Percentiles rank a stretch among this genome's conserved stretches.
Conservation (phyloP, 768 basidiomycete species). For the Nevesoporus exiguus region DNA sequence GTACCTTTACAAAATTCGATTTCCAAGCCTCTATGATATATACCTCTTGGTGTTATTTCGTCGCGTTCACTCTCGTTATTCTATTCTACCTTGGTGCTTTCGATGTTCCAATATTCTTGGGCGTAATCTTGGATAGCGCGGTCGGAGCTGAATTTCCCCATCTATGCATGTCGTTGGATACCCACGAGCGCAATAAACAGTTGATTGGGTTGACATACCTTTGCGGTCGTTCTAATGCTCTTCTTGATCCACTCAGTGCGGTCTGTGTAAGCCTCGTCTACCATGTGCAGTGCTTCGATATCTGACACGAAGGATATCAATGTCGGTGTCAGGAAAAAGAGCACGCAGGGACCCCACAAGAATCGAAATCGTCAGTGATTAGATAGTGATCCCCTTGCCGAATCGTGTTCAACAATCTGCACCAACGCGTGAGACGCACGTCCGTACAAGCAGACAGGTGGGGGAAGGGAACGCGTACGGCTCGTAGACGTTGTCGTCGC, state of each 20-base stretch:
- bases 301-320: conserved; percentile 39
- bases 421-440: conserved; percentile 19
- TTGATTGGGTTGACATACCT: conserved; percentile 46
- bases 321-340: background rate
- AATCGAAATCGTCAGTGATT: conserved; percentile 91
- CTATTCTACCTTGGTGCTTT: conserved; percentile 39
- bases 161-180: conserved; percentile 43
- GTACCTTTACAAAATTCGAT: conserved; percentile 10
- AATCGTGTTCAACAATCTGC: conserved; percentile 70
- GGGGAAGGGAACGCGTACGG: conserved; percentile 50
- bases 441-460: no score
- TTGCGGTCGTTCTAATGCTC: conserved; percentile 78
- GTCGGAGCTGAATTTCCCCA: conserved; percentile 98
- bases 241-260: conserved; percentile 89
- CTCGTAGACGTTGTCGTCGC: conserved; percentile 77
- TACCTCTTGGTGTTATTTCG: background rate
- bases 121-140: conserved; percentile 91
- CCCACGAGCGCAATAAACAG: conserved; percentile 61
- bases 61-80: background rate
- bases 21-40: conserved; percentile 8
- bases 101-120: conserved; percentile 82
- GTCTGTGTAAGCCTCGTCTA: conserved; percentile 86
- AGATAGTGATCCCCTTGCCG: conserved; percentile 76
- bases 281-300: conserved; percentile 77
- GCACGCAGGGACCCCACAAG: conserved; percentile 48